Conservation (phyloP, 176 grass and related monocot species). For the Otatea glauca region DNA sequence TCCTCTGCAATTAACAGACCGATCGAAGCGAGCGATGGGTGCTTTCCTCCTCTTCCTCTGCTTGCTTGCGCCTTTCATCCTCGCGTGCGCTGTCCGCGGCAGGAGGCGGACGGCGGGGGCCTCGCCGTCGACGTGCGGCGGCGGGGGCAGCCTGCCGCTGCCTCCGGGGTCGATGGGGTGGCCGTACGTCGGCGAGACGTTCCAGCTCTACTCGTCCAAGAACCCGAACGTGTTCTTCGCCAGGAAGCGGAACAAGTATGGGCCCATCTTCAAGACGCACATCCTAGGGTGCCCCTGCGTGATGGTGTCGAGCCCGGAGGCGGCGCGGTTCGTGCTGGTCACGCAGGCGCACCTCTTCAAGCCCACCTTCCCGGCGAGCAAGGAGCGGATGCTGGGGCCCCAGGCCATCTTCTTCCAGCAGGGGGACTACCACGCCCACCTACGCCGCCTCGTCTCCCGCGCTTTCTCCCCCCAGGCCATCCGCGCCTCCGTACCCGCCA, state of each 20-base stretch:
- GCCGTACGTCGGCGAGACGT: conserved; percentile 94
- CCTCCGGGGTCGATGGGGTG: conserved; percentile 93
- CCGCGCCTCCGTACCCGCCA: conserved; percentile 58
- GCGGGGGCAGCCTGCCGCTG: conserved; percentile 49
- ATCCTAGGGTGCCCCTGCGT: conserved; percentile 94
- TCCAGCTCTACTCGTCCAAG: conserved; percentile 86
- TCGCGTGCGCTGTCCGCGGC: conserved; percentile 26
- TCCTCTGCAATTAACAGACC: not conserved
- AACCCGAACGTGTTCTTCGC: conserved; percentile 86
- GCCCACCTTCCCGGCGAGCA: conserved; percentile 95
- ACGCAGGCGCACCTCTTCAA: conserved; percentile 97
- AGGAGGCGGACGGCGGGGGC: not conserved
- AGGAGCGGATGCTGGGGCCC: conserved; percentile 90
- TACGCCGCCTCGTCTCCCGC: conserved; percentile 79
- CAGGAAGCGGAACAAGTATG: conserved; percentile 73
- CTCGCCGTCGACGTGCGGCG: not conserved
- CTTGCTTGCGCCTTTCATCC: conserved; percentile 45
- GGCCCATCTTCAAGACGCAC: conserved; percentile 92
- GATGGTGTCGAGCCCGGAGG: conserved; percentile 98
- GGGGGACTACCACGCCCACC: conserved; percentile 82
- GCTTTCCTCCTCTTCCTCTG: conserved; percentile 52
- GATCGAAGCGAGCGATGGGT: conserved; percentile 16
- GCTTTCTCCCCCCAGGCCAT: conserved; percentile 93
- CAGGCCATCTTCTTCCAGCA: conserved; percentile 99
- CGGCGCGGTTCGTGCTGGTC: conserved; percentile 89